phyloP scores from a whole-genome alignment of 768 basidiomycete genomes.

The Serendipita sp. region DNA sequence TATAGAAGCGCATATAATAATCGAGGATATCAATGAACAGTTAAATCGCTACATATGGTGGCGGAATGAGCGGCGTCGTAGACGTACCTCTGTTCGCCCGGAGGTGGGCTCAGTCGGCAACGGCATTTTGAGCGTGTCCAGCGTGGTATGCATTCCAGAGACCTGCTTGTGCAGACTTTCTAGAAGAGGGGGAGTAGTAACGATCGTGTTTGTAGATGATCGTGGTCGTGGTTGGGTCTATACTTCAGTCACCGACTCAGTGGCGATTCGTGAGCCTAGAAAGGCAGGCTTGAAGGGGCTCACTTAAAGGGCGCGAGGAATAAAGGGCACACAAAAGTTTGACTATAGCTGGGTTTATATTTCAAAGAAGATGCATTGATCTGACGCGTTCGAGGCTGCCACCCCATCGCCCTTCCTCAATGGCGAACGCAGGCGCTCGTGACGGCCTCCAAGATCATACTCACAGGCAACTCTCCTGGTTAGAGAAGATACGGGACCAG shows the following conservation, averaged over 20 bases:
- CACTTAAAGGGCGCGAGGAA: not conserved
- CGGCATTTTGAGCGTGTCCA: not conserved
- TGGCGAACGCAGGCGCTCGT: not conserved
- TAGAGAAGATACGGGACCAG: not conserved
- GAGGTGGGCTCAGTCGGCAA: not conserved
- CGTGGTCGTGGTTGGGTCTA: not conserved
- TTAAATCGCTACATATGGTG: not conserved
- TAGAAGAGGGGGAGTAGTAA: not conserved
- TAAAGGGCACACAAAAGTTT: not conserved
- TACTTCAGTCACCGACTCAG: not conserved
- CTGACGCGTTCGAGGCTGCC: not conserved
- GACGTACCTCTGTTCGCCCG: not conserved
- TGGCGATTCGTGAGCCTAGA: not conserved
- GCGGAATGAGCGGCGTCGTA: not conserved
- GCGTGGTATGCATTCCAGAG: not conserved
- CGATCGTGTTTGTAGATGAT: not conserved
- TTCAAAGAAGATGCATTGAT: not conserved
- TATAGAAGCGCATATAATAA: not conserved
- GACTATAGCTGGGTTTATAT: not conserved
- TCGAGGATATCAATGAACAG: not conserved
- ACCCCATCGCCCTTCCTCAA: not conserved
- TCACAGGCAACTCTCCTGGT: not conserved
- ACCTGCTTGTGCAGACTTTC: not conserved
- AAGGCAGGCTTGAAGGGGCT: not conserved
- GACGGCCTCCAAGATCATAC: not conserved